A percentile compares a stretch with the other conserved stretches of the same genome.
Evolutionary conservation across 2,329 filamentous ascomycete species (phyloP).

Genomic region (Microthyrium microscopicum): DNA sequence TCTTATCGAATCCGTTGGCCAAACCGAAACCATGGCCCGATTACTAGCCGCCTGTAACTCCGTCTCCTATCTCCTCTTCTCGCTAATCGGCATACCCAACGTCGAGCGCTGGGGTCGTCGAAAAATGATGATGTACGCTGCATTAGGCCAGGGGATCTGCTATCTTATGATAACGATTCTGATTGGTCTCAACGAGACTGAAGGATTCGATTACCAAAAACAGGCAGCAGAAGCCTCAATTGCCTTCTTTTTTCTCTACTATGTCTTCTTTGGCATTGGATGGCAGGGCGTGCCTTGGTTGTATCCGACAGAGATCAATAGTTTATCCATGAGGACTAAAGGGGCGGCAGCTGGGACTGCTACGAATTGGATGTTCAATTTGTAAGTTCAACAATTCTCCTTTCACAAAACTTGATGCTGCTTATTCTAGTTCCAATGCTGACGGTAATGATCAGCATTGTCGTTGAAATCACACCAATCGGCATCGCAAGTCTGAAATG

Average conservation of each 20-base stretch:
- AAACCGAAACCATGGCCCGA: constrained; percentile 30
- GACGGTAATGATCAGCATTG: constrained; percentile 3
- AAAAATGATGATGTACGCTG: constrained; percentile 38
- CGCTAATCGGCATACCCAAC: constrained; percentile 25
- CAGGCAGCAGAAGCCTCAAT: constrained; percentile 24
- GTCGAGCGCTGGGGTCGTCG: constrained; percentile 34
- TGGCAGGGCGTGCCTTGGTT: constrained; percentile 31
- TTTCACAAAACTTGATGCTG: not conserved
- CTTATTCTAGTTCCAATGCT: constrained; percentile 1
- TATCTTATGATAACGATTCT: constrained; percentile 31
- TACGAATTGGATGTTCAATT: constrained; percentile 35
- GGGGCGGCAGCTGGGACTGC: constrained; percentile 32
- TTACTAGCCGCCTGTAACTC: constrained; percentile 36
- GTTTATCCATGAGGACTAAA: constrained; percentile 31
- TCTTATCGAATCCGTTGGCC: constrained; percentile 37
- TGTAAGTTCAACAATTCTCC: no score
- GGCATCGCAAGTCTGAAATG: constrained; percentile 25
- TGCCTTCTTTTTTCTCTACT: constrained; percentile 37
- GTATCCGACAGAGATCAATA: constrained; percentile 34
- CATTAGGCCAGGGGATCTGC: constrained; percentile 30
- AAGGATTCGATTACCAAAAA: constrained; percentile 12
- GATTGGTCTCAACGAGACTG: constrained; percentile 20
- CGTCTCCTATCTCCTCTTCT: constrained; percentile 27
- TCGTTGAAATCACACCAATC: constrained; percentile 28
- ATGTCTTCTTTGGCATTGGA: constrained; percentile 36